These are phyloP conservation scores for Persicaria maculosa DNA, from an alignment of 148 eudicot species.

Conservation along the genomic window DNA sequence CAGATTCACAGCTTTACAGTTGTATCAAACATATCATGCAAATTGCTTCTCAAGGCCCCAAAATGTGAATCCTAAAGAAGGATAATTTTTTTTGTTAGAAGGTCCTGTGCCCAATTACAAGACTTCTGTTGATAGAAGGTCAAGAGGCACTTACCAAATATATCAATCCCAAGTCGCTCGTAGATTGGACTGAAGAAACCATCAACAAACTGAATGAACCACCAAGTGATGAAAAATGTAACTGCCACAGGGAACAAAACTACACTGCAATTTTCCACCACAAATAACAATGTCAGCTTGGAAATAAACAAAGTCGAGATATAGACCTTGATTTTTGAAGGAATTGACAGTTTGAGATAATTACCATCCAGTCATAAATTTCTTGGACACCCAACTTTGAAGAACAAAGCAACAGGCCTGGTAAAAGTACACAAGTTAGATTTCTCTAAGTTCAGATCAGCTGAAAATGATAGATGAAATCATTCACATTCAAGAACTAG, in stretches of 20 bases:
- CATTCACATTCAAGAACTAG: neutral
- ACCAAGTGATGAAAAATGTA: conserved; percentile 62
- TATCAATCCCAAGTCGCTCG: conserved; percentile 50
- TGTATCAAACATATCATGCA: conserved; percentile 1
- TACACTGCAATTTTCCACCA: conserved; percentile 37
- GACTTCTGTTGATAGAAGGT: neutral
- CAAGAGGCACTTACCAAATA: conserved; percentile 35
- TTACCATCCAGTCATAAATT: conserved; percentile 75
- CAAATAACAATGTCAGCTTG: conserved; percentile 17
- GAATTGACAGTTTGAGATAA: conserved; percentile 15
- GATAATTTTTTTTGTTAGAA: neutral
- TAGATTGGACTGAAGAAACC: conserved; percentile 75
- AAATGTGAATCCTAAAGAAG: neutral
- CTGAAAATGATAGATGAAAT: neutral
- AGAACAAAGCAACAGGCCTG: conserved; percentile 67
- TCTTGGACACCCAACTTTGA: conserved; percentile 64
- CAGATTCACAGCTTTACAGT: neutral
- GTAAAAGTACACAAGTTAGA: conserved; percentile 2
- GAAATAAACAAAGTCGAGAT: conserved; percentile 1
- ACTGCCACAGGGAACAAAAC: conserved; percentile 73
- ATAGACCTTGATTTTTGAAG: conserved; percentile 5
- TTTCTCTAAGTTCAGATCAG: neutral
- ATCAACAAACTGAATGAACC: conserved; percentile 70
- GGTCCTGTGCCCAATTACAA: too few species aligned
- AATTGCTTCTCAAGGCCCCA: neutral